Evolutionary conservation across 257 asterid genomes (phyloP), one percentile per base, ranked within the genome.

Genomic region (Solanum tarijense): DNA sequence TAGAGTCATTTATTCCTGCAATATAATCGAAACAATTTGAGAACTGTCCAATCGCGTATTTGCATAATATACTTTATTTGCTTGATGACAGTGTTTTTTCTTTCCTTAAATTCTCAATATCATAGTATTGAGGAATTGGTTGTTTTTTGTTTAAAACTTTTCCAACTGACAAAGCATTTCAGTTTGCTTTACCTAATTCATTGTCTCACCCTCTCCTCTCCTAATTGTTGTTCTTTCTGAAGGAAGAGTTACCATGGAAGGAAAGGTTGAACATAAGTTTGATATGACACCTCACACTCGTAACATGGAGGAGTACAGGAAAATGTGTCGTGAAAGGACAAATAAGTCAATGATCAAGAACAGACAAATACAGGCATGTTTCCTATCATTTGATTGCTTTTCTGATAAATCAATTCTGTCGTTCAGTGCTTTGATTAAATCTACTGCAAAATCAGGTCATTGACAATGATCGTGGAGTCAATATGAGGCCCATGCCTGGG

Each of bases 401-500:
- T 85, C 62, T 85, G 38, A 62, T 38, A 58, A 62, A 13, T 39
- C 34, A 9, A 8, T 35, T 9, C 23, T 29, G 41, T 83, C 66
- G 88, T 85, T 76, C 83, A 12, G 62, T 12, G 38, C 71, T 36
- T 27, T 27, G 75, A 21, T 52, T 6, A 74, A 65, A 46, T 34
- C 65, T 88, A 72, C n/a, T 74, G 89, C n/a, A 68, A 74, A 89
- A 71, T 87, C 91, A 97, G 99, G 96, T 97, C 73, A 95, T 97
- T 69, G 91, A 95, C 90, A 96, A 94, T 91, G 98, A 96, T 86
- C 95, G 95, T 88, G 99, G 99, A 88, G 96, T 88, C 87, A 95
- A 92, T 91, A 96, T 97, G 98, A 94, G 98, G 92, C 95, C 98
- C 34, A 94, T 96, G 95, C 96, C 98, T 58, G 98, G 98, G 88